Base-by-base conservation (phyloP, 73 alveolate genomes). In the Paramecium tetraurelia region DNA sequence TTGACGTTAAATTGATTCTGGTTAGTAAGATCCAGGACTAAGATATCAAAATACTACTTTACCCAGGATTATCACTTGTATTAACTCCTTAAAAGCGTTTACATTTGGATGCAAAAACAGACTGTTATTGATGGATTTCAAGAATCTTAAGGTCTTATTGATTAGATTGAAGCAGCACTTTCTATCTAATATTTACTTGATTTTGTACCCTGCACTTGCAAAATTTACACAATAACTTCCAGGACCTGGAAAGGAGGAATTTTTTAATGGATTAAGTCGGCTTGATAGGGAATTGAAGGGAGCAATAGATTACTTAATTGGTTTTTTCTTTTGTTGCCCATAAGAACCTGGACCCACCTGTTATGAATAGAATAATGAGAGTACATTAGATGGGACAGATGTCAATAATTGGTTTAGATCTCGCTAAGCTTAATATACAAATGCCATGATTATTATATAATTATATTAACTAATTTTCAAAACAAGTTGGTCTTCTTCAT, bases 21-120 rank as follows among this genome's bases (percentile, higher is more conserved):
- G 31, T 24, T 80, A 50, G 24, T 80, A 80, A 14, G 58, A 21
- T 11, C 90, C 90, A 80, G 90, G 90, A 48, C 90, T 72, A 20
- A 38, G 40, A 22, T 14, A 40, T 11, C 48, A 44, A 2, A 20
- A 41, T 14, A 20, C 10, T 12, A 6, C n/a, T 24, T 9, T 46
- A 80, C 90, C 90, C 90, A 14, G 90, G 90, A 44, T 7, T 48
- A n/a, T 80, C 72, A 5, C 18, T 33, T 6, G 10, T 40, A 21
- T 10, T 43, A 7, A 20, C 35, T 38, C 46, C 90, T 18, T 44
- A 14, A 43, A 80, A 80, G 20, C 90, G 18, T 16, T 22, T 80
- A 80, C 63, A 31, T 20, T n/a, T 46, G 24, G 90, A 80, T 46
- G 31, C 46, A 80, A 80, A 80, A n/a, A 80, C 75, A 3, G 90